phyloP scores from a whole-genome alignment of 2,329 filamentous ascomycete genomes.

The Tolypocladium ophioglossoides region DNA sequence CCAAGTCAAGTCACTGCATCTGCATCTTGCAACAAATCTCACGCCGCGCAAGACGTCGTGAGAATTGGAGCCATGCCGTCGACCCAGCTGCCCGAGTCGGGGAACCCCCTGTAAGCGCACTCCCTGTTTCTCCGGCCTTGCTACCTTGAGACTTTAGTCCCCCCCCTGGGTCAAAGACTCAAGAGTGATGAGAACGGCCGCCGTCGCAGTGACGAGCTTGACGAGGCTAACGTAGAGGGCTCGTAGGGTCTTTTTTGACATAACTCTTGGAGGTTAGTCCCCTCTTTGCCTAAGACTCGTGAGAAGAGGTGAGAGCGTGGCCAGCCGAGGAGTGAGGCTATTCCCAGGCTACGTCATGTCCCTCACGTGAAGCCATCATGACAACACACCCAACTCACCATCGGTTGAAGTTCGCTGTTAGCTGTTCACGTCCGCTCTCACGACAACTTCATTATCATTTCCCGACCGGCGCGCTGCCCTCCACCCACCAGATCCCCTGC shows the following conservation, averaged over 20 bases:
- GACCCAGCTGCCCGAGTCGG: slow-evolving; percentile 34
- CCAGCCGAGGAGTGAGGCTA: neutral
- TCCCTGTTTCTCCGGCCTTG: neutral
- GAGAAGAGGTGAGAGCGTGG: neutral
- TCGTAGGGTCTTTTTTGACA: slow-evolving; percentile 61
- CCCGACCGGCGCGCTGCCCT: too few species aligned
- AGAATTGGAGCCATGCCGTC: slow-evolving; percentile 25
- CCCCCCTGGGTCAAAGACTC: neutral
- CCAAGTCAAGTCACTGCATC: neutral
- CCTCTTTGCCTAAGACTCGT: neutral
- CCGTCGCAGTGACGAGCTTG: neutral
- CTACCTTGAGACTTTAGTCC: neutral
- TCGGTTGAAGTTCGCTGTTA: neutral
- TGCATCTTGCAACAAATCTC: neutral
- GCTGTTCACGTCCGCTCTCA: neutral
- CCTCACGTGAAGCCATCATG: neutral
- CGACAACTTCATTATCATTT: neutral
- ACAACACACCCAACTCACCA: neutral
- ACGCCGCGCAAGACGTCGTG: neutral
- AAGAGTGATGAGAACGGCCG: neutral
- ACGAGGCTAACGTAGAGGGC: neutral
- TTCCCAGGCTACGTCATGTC: neutral
- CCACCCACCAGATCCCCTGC: too few species aligned
- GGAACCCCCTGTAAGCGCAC: slow-evolving; percentile 34
- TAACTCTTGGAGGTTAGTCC: slow-evolving; percentile 62